phyloP scores from a whole-genome alignment of 768 basidiomycete genomes.

The Leccinum barrowsii region DNA sequence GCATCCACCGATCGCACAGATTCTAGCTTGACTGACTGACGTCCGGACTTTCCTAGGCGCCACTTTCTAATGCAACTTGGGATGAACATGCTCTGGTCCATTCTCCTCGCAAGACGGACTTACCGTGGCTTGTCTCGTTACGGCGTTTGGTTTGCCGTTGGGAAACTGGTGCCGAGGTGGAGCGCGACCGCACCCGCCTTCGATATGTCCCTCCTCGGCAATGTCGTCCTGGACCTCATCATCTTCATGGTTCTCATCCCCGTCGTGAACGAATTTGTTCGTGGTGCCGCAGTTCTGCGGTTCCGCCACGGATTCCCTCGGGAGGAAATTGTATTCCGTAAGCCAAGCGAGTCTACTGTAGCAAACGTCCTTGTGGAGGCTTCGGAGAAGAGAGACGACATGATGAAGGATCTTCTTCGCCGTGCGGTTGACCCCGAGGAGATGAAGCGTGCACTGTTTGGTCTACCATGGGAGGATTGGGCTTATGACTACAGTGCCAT shows the following conservation, averaged over 20 bases:
- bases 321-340: conserved; percentile 30
- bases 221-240: conserved; percentile 24
- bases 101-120: conserved; percentile 22
- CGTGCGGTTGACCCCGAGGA: conserved; percentile 30
- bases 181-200: conserved; percentile 14
- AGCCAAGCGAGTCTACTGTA: conserved; percentile 25
- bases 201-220: conserved; percentile 20
- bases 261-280: conserved; percentile 22
- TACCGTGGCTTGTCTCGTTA: conserved; percentile 26
- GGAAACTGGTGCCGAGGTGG: conserved; percentile 17
- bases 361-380: conserved; percentile 22
- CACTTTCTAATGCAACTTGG: conserved; percentile 27
- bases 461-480: conserved; percentile 35
- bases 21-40: conserved; percentile 4
- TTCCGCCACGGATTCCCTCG: conserved; percentile 27
- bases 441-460: conserved; percentile 22
- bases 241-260: conserved; percentile 26
- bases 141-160: conserved; percentile 25
- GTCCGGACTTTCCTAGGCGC: conserved; percentile 8
- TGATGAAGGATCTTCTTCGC: conserved; percentile 24
- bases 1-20: background rate
- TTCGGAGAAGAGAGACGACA: conserved; percentile 26
- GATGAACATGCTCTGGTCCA: conserved; percentile 25
- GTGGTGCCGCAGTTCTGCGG: conserved; percentile 18
- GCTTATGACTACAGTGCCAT: conserved; percentile 29